Percentiles rank a stretch among this genome's conserved stretches.
Evolutionary conservation across 2,329 filamentous ascomycete genomes (phyloP).

Genomic region (Onygenales sp.): DNA sequence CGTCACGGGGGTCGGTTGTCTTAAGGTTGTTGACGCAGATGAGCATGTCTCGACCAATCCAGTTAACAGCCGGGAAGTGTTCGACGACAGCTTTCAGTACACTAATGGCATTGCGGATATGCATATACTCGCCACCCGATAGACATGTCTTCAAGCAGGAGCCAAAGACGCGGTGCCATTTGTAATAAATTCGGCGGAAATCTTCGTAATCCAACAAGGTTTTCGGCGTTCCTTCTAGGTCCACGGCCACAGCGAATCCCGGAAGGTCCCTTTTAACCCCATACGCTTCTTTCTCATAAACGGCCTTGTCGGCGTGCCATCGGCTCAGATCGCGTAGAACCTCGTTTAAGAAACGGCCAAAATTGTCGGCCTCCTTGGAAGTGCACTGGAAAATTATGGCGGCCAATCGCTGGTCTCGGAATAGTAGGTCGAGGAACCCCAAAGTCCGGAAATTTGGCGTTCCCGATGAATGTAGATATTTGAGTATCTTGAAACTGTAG

Average conservation of each 20-base stretch:
- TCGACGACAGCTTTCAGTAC: conserved; percentile 72
- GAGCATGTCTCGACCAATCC: conserved; percentile 56
- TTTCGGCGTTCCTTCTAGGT: conserved; percentile 59
- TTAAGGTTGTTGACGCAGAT: conserved; percentile 34
- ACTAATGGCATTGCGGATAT: conserved; percentile 91
- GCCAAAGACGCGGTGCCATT: conserved; percentile 81
- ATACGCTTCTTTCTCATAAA: conserved; percentile 76
- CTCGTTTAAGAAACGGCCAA: conserved; percentile 84
- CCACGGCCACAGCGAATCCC: conserved; percentile 69
- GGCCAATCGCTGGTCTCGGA: conserved; percentile 71
- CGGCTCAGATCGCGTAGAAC: conserved; percentile 66
- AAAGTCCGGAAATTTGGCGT: conserved; percentile 81
- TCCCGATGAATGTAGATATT: conserved; percentile 74
- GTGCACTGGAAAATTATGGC: conserved; percentile 83
- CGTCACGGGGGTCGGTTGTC: conserved; percentile 35
- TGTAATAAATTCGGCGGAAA: conserved; percentile 75
- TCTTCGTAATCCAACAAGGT: conserved; percentile 72
- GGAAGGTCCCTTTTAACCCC: conserved; percentile 56
- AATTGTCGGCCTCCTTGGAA: conserved; percentile 78
- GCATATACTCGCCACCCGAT: conserved; percentile 83
- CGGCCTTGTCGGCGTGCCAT: conserved; percentile 71
- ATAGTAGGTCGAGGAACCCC: conserved; percentile 72
- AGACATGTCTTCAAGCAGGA: conserved; percentile 74
- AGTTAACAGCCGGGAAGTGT: conserved; percentile 80
- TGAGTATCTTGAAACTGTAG: conserved; percentile 78